Evolutionary conservation across 768 basidiomycete genomes (phyloP).

Genomic region (Pleurotus tuoliensis): DNA sequence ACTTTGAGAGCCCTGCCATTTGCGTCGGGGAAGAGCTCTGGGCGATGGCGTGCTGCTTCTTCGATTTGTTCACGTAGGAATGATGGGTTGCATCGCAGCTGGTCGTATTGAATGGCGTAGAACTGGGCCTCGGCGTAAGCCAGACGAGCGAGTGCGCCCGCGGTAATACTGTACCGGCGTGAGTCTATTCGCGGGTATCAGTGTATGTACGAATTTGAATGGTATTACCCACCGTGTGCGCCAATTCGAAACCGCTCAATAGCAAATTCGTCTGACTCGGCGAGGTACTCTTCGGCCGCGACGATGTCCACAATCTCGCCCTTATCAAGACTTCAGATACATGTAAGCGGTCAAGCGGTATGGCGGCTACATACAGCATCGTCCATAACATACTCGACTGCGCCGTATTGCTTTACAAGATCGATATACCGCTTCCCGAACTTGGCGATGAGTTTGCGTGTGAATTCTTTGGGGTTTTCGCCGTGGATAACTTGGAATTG

Average conservation of each 20-base stretch:
- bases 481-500: background rate
- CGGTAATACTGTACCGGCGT: background rate
- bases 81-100: background rate
- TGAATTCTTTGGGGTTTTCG: background rate
- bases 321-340: background rate
- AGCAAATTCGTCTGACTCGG: conserved; percentile 3
- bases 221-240: background rate
- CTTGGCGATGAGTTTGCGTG: background rate
- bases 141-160: background rate
- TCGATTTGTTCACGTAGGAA: background rate
- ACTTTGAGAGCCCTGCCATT: background rate
- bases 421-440: background rate
- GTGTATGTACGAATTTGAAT: too few species aligned
- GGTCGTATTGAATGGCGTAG: conserved; percentile 1
- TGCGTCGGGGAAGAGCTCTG: background rate
- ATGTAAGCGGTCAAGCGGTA: too few species aligned
- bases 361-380: background rate
- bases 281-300: conserved; percentile 3
- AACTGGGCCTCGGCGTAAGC: conserved; percentile 3
- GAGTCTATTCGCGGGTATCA: background rate
- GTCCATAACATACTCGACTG: conserved; percentile 1
- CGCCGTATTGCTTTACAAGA: conserved; percentile 2
- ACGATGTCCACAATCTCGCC: background rate
- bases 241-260: background rate
- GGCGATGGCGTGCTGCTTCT: background rate